Base-by-base conservation (phyloP, 345 rosid species). In the Clausena lansium region DNA sequence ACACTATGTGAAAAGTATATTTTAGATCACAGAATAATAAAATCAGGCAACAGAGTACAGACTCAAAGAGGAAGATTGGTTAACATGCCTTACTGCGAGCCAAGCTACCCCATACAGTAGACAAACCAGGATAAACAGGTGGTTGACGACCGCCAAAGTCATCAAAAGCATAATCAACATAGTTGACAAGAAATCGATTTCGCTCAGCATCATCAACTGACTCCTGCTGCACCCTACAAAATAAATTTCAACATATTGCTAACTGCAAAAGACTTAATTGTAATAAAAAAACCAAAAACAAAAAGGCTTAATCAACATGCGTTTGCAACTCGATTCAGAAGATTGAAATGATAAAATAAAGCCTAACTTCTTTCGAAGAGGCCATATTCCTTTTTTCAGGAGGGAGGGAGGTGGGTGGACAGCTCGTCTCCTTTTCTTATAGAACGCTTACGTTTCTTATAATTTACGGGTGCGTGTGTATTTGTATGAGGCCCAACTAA, bases 71-170 rank as follows among this genome's bases (percentile, higher is more conserved):
- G 32, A 71, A 61, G 33, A 74, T 17, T 36, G 4, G 61, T 50
- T 65, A 39, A 28, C 50, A 54, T 81, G 94, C 99, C 99, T 96
- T 96, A 84, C 99, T 96, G 77, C 99, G 94, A 83, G 99, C 99
- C 84, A 96, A 88, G 89, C 99, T 96, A 74, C 99, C 98, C 98
- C 98, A 96, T 57, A 96, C 99, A 45, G 98, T 94, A 65, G 97
- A 91, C 84, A 96, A 86, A 75, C 99, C 99, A 61, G 99, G 97
- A 86, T 96, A 96, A 77, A 96, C 99, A 1, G 99, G 98, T 79
- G 97, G 91, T 73, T 96, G 99, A 81, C 92, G 95, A 80, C 99
- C 97, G 74, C 97, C 99, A 89, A 96, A 96, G 84, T 96, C 99
- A 89, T 96, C 98, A 86, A 96, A 96, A 79, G 97, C 94, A 85